Percentiles rank a stretch among this genome's conserved stretches.
Evolutionary conservation across 208 protist genomes (phyloP).

Genomic region (Leishmania turanica): DNA sequence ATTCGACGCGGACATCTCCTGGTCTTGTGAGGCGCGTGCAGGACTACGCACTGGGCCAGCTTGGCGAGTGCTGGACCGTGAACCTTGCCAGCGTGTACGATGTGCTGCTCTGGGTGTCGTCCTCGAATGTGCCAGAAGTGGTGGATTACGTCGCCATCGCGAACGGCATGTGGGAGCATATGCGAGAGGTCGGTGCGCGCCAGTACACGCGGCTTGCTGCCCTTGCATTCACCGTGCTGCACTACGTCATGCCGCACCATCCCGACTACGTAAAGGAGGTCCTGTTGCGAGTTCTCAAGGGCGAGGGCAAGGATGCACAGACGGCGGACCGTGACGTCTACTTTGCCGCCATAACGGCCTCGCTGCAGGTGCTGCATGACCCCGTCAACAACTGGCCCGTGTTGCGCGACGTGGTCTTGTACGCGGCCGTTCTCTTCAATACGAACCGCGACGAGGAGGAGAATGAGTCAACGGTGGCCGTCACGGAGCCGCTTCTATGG

Average conservation of each 20-base stretch:
- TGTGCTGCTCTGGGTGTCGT: conserved; percentile 63
- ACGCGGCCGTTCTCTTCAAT: conserved; percentile 75
- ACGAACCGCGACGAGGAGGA: conserved; percentile 77
- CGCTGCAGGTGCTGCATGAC: conserved; percentile 59
- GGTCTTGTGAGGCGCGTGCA: conserved; percentile 35
- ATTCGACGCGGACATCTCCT: not conserved
- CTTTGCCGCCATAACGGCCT: conserved; percentile 58
- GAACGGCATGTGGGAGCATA: conserved; percentile 61
- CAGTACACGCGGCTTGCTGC: conserved; percentile 57
- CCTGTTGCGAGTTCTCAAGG: conserved; percentile 33
- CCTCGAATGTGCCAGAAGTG: conserved; percentile 17
- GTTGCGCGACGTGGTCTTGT: conserved; percentile 58
- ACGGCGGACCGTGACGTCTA: conserved; percentile 70
- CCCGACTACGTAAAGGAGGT: conserved; percentile 42
- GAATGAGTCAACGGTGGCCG: conserved; percentile 71
- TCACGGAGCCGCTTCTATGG: conserved; percentile 71
- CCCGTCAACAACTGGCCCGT: conserved; percentile 42
- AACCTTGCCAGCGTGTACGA: conserved; percentile 78
- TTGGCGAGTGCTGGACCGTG: conserved; percentile 75
- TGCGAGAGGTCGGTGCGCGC: conserved; percentile 66
- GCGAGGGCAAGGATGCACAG: conserved; percentile 44
- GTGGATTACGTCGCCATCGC: conserved; percentile 49
- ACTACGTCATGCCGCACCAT: conserved; percentile 39
- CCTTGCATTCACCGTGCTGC: conserved; percentile 66
- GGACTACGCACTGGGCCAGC: conserved; percentile 60